phyloP scores from a whole-genome alignment of 768 basidiomycete genomes.

The Suillus hirtellus region DNA sequence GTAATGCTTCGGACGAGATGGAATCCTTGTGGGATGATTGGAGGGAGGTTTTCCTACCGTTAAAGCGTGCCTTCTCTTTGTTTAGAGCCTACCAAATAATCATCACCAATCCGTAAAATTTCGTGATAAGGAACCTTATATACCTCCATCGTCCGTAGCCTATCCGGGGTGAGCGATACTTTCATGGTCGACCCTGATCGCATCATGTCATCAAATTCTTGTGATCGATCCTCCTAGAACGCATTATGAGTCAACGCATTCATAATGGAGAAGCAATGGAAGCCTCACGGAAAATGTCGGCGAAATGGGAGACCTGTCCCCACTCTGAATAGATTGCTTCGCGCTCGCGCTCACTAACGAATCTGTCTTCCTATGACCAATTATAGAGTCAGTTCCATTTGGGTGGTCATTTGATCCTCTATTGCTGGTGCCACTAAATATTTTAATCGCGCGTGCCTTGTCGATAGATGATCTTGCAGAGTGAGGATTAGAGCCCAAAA shows the following conservation, averaged over 20 bases:
- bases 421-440: slow-evolving; percentile 42
- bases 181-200: slow-evolving; percentile 90
- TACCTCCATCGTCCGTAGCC: slow-evolving; percentile 92
- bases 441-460: slow-evolving; percentile 60
- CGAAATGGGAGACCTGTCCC: slow-evolving; percentile 37
- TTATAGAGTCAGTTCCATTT: slow-evolving; percentile 43
- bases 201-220: slow-evolving; percentile 94
- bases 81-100: slow-evolving; percentile 56
- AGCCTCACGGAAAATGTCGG: slow-evolving; percentile 35
- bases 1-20: slow-evolving; percentile 19
- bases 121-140: slow-evolving; percentile 31
- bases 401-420: slow-evolving; percentile 42
- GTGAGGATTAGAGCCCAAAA: slow-evolving; percentile 19
- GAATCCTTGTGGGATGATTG: slow-evolving; percentile 25
- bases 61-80: slow-evolving; percentile 60
- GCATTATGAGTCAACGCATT: slow-evolving; percentile 9
- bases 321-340: slow-evolving; percentile 37
- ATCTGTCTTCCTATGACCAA: slow-evolving; percentile 55
- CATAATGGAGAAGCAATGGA: slow-evolving; percentile 6
- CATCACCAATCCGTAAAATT: slow-evolving; percentile 15
- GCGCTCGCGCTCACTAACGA: slow-evolving; percentile 54
- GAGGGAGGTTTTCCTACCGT: slow-evolving; percentile 26
- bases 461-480: slow-evolving; percentile 61
- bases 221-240: slow-evolving; percentile 56
- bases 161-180: slow-evolving; percentile 92